Conservation (phyloP, 2,329 filamentous ascomycete species). For the Piedraia hortae region DNA sequence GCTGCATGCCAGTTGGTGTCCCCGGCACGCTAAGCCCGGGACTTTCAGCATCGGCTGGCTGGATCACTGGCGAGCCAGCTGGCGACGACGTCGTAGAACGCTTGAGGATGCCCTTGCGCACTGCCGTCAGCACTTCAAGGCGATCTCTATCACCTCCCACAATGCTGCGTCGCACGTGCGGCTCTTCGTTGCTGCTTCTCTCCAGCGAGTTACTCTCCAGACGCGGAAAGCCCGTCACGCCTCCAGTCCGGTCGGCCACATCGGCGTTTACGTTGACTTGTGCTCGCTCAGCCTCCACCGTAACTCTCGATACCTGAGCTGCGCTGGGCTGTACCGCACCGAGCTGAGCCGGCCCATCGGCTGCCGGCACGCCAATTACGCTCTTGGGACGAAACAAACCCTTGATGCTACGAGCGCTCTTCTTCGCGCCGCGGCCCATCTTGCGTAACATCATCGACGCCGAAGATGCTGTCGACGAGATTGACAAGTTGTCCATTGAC, state of each 20-base stretch:
- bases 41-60: conserved; percentile 43
- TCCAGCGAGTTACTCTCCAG: conserved; percentile 63
- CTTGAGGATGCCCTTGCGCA: conserved; percentile 89
- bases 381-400: conserved; percentile 91
- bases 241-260: conserved; percentile 36
- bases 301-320: conserved; percentile 83
- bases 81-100: conserved; percentile 37
- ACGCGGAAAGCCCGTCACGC: conserved; percentile 58
- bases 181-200: conserved; percentile 24
- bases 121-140: conserved; percentile 69
- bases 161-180: conserved; percentile 51
- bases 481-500: conserved; percentile 83
- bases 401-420: conserved; percentile 66
- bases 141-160: conserved; percentile 72
- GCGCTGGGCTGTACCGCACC: conserved; percentile 26
- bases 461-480: conserved; percentile 70
- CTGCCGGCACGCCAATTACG: conserved; percentile 45
- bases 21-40: conserved; percentile 66
- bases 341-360: conserved; percentile 36
- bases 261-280: conserved; percentile 50
- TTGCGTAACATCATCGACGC: conserved; percentile 88
- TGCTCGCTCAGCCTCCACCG: conserved; percentile 76
- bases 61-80: conserved; percentile 39
- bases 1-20: conserved; percentile 38
- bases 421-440: conserved; percentile 98